Evolutionary conservation across 2,329 filamentous ascomycete species (phyloP), one percentile per base, ranked within the genome.

Genomic region (Penicillium sp.): DNA sequence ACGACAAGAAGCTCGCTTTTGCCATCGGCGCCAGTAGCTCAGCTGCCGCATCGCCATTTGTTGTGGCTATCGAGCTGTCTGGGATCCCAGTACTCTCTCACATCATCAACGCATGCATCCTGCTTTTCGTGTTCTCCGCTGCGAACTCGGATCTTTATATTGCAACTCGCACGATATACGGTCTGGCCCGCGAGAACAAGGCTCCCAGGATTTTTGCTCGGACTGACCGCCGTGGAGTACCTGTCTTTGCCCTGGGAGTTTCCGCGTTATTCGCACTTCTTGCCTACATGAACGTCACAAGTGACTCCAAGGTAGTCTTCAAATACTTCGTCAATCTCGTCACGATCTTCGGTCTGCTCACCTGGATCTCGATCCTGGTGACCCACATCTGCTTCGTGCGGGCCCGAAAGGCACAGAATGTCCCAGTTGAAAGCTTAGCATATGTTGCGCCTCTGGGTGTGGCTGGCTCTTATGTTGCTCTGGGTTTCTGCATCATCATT

Each of bases 61-160:
- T 92, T 53, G 87, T 90, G 11, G 90, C 89, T 33, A 88, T 91
- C 71, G 74, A 78, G 60, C 65, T 88, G 19, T 87, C 88, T 1
- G 79, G 84, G 16, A 88, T 92, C 70, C 74, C 81, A 2, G 73
- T 77, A 21, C 79, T 92, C 10, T 84, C 87, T 2, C 82, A 86
- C 65, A 84, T 91, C 68, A 76, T 92, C 69, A 92, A 92, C 74
- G 89, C 78, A 31, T 89, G 87, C 67, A 91, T 92, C 63, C 77
- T 90, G 59, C 71, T 91, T 61, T 91, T 91, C 70, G 88, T 90
- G 65, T 90, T 92, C 75, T 89, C 86, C 13, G 89, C 89, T 14
- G 84, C 88, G 61, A 92, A 92, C 79, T 90, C 87, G 1, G 89
- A 91, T 76, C 77, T 91, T 24, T 92, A 91, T 81, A 90, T 87